Percentiles rank a stretch among this genome's conserved stretches.
phyloP scores from a whole-genome alignment of 106 monocot species.

The Dioscorea alata region DNA sequence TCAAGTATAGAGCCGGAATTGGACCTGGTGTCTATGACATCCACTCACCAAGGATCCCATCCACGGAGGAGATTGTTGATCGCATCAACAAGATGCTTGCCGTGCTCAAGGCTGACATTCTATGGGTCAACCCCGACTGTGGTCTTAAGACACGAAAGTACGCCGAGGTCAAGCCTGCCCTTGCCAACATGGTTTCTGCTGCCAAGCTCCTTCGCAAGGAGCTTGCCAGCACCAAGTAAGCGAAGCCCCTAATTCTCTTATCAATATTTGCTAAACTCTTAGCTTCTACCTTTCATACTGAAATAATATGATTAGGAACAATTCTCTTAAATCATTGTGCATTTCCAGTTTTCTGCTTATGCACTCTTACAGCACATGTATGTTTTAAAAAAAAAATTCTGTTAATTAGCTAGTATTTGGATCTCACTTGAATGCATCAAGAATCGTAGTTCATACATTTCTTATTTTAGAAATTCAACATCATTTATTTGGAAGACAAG shows the following conservation, averaged over 20 bases:
- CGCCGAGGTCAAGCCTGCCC: constrained; percentile 41
- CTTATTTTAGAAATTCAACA: too few relatives aligned
- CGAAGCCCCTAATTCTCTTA: not conserved
- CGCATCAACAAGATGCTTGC: constrained; percentile 84
- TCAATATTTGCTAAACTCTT: too few relatives aligned
- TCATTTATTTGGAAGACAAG: too few relatives aligned
- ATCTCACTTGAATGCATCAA: too few relatives aligned
- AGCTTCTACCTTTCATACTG: too few relatives aligned
- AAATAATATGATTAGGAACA: too few relatives aligned
- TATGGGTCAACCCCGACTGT: constrained; percentile 68
- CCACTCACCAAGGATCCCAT: constrained; percentile 78
- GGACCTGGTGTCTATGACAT: constrained; percentile 63
- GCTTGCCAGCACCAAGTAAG: constrained; percentile 35
- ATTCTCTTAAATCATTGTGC: too few relatives aligned
- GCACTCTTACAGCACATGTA: too few relatives aligned
- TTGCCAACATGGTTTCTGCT: constrained; percentile 35
- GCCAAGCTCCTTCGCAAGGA: constrained; percentile 41
- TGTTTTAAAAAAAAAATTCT: too few relatives aligned
- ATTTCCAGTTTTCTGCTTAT: too few relatives aligned
- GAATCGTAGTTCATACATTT: too few relatives aligned
- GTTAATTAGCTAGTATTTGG: too few relatives aligned
- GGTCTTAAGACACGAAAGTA: constrained; percentile 57
- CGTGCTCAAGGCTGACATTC: constrained; percentile 66
- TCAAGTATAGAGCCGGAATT: constrained; percentile 50
- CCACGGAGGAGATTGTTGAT: constrained; percentile 76